phyloP scores from a whole-genome alignment of 1,284 basidiomycete genomes.

The Neotropicomus parvogracilis region DNA sequence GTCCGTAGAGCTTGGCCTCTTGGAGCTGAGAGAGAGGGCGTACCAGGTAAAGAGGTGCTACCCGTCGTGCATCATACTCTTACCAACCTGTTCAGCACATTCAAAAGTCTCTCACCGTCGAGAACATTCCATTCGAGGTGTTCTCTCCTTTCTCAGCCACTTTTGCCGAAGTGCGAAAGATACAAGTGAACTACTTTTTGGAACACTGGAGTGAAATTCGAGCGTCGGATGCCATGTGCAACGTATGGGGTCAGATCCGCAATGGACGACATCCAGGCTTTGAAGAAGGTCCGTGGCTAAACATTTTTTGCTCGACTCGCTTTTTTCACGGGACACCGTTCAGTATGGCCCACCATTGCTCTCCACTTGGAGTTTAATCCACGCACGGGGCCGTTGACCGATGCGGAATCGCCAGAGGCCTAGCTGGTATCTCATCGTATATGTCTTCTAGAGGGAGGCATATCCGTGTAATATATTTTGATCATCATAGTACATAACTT shows the following conservation, averaged over 20 bases:
- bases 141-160: slow-evolving; percentile 83
- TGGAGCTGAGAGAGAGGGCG: slow-evolving; percentile 66
- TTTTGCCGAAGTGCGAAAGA: slow-evolving; percentile 82
- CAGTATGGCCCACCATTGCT: slow-evolving; percentile 69
- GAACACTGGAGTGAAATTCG: slow-evolving; percentile 82
- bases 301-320: neutral
- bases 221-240: slow-evolving; percentile 73
- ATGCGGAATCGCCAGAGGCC: slow-evolving; percentile 21
- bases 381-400: slow-evolving; percentile 15
- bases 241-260: slow-evolving; percentile 80
- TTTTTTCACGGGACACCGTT: slow-evolving; percentile 2
- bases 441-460: slow-evolving; percentile 3
- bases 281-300: slow-evolving; percentile 55
- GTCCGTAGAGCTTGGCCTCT: slow-evolving; percentile 59
- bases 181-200: slow-evolving; percentile 75
- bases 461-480: slow-evolving; percentile 7
- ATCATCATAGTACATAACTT: slow-evolving; percentile 6
- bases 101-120: slow-evolving; percentile 65
- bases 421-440: slow-evolving; percentile 7
- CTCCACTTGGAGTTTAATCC: slow-evolving; percentile 63
- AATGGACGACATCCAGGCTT: slow-evolving; percentile 80
- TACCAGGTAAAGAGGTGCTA: slow-evolving; percentile 44
- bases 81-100: slow-evolving; percentile 55
- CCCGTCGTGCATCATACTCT: neutral
- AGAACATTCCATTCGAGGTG: slow-evolving; percentile 83